Percentiles rank a stretch among this genome's conserved stretches.
Conservation (phyloP, 2,329 filamentous ascomycete species). For the Trichothecium sympodiale region DNA sequence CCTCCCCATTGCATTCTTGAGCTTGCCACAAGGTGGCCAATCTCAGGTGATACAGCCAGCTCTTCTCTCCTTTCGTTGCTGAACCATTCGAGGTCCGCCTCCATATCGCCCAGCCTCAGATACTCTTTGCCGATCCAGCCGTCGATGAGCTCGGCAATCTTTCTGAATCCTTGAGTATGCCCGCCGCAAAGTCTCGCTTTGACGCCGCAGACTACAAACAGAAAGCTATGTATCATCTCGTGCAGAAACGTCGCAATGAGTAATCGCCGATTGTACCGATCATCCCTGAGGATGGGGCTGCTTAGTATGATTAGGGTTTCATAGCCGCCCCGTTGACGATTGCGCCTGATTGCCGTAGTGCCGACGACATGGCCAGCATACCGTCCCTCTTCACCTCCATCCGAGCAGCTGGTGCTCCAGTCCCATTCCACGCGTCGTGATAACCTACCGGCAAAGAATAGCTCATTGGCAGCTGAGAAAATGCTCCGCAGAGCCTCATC, state of each 20-base stretch:
- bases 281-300: slow-evolving; percentile 43
- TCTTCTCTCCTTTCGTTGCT: background rate
- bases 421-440: slow-evolving; percentile 49
- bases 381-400: slow-evolving; percentile 12
- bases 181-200: slow-evolving; percentile 43
- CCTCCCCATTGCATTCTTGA: too few species aligned
- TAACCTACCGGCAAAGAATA: slow-evolving; percentile 49
- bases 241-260: slow-evolving; percentile 56
- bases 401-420: slow-evolving; percentile 31
- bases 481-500: slow-evolving; percentile 45
- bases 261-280: slow-evolving; percentile 45
- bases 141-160: slow-evolving; percentile 50
- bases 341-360: slow-evolving; percentile 47
- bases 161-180: slow-evolving; percentile 48
- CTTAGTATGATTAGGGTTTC: slow-evolving; percentile 55
- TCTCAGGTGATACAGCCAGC: too few species aligned
- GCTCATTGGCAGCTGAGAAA: slow-evolving; percentile 48
- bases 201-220: slow-evolving; percentile 52
- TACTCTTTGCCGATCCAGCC: slow-evolving; percentile 46
- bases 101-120: slow-evolving; percentile 46
- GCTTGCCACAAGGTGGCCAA: too few species aligned
- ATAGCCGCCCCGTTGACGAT: slow-evolving; percentile 35
- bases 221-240: slow-evolving; percentile 56
- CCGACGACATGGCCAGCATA: slow-evolving; percentile 48
- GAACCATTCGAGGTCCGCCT: slow-evolving; percentile 49